Base-by-base conservation (phyloP, 768 basidiomycete species). In the Suillus plorans region DNA sequence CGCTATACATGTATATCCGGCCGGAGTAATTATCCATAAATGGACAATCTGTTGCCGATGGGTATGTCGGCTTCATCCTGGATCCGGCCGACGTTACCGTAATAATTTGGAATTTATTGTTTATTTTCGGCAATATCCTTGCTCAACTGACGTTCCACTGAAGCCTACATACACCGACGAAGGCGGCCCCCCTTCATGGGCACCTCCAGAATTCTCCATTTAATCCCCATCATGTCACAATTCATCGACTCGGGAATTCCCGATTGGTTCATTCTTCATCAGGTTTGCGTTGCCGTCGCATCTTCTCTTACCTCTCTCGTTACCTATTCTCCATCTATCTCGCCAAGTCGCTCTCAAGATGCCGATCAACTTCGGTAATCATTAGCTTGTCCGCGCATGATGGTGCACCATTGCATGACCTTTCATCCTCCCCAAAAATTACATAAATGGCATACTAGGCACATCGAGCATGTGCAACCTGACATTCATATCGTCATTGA, bases 1-100 rank as follows among this genome's bases (percentile, higher is more conserved):
- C 74, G 74, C 58, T 41, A 41, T 41, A 16, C 14, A 25, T 39
- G 47, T 13, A 49, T 52, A 28, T 52, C 25, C 50, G 50, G 50
- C 50, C 50, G 49, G 49, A 3, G 0, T 16, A 9, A 0, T 8
- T 50, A 16, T 5, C 50, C 25, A 50, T 16, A 50, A 0, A 0
- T 52, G 9, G 28, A 2, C 0, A n/a, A 10, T 12, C 18, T 10
- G 1, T 25, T 50, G 22, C 49, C 49, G 47, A 49, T 37, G 36
- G 31, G 31, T 31, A 31, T 6, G 12, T 39, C 39, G 57, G 57
- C 25, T 41, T 28, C 25, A 41, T 37, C 22, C 37, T 25, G 56
- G 56, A 39, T 57, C 56, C 56, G 56, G 57, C 37, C 56, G 56
- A 9, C 7, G 20, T 41, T 14, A 16, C 57, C 57, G 57, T 58